Evolutionary conservation across 257 asterid species (phyloP), one percentile per base, ranked within the genome.

Genomic region (Fraxinus anomala): DNA sequence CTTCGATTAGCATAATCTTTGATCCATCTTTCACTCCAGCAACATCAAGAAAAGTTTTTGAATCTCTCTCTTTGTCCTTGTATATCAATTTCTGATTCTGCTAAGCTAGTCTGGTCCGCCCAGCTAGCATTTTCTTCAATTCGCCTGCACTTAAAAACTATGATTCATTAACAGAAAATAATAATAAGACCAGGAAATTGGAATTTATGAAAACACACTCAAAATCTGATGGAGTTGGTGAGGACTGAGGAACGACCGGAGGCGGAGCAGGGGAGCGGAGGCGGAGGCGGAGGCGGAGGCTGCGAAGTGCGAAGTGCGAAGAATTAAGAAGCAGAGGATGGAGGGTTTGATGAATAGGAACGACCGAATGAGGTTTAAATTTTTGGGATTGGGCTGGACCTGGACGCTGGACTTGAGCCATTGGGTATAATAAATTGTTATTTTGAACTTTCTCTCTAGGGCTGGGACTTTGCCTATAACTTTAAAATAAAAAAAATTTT

Each of bases 41-140:
- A 72, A 73, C 73, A 79, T 94, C 97, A 83, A 92, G 96, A 86
- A 91, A 92, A 6, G 51, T 70, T 19, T 86, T 91, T 10, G 97
- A 91, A 79, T 91, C 96, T 72, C 91, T 94, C 86, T 92, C 98
- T 30, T 78, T 90, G 2, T 91, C 97, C 80, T 89, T 91, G 82
- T 82, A 92, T 28, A 89, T 77, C 81, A 92, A 7, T 81, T 89
- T 92, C 85, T 91, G 97, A 83, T 94, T 94, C 75, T 91, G 86
- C 26, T 89, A 70, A 66, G 87, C 81, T 77, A 94, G 28, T 61
- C 98, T 96, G 3, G 96, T 94, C 70, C 70, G 54, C 47, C 93
- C 91, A 14, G 87, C 90, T 12, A 92, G 61, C 88, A 92, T 83
- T 82, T 89, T 94, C 86, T 94, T 94, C 89, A 94, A 68, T 42